These are phyloP conservation scores for Cytidiella melzeri DNA, from an alignment of 768 basidiomycete species.

Conservation along the genomic window DNA sequence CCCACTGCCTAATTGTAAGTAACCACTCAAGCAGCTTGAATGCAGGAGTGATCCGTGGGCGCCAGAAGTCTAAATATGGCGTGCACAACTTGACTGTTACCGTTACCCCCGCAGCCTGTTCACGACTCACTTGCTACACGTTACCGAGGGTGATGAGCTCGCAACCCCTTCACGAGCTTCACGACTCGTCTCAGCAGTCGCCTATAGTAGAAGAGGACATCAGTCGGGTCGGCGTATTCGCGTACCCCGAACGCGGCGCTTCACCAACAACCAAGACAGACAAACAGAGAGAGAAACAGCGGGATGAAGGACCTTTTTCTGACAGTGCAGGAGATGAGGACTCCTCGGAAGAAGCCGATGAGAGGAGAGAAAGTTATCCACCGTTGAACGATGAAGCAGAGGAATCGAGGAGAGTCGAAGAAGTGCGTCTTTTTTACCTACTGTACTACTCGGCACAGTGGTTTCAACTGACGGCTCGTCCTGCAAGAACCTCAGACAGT, in stretches of 20 bases:
- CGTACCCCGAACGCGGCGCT: constrained; percentile 23
- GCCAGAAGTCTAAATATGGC: background rate
- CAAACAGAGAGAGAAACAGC: constrained; percentile 22
- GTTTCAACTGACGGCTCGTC: background rate
- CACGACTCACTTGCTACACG: background rate
- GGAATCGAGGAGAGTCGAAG: constrained; percentile 65
- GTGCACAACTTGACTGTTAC: background rate
- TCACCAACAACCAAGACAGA: constrained; percentile 14
- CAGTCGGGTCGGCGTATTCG: constrained; percentile 30
- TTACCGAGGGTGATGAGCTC: constrained; percentile 4
- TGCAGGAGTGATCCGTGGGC: no score
- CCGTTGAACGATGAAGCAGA: constrained; percentile 59
- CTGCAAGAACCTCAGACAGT: constrained; percentile 61
- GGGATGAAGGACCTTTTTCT: constrained; percentile 19
- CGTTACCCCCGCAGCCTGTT: no score
- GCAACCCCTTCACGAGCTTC: constrained; percentile 25
- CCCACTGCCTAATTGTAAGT: no score
- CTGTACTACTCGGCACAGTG: constrained; percentile 2
- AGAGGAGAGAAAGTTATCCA: constrained; percentile 44
- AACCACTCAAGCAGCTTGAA: no score
- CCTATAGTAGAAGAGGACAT: constrained; percentile 46
- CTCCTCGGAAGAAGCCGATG: constrained; percentile 24
- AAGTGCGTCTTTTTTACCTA: constrained; percentile 41
- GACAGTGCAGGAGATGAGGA: constrained; percentile 23
- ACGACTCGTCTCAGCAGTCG: constrained; percentile 27